Base-by-base conservation (phyloP, 2,329 filamentous ascomycete genomes). In the Herpotrichia juniperi region DNA sequence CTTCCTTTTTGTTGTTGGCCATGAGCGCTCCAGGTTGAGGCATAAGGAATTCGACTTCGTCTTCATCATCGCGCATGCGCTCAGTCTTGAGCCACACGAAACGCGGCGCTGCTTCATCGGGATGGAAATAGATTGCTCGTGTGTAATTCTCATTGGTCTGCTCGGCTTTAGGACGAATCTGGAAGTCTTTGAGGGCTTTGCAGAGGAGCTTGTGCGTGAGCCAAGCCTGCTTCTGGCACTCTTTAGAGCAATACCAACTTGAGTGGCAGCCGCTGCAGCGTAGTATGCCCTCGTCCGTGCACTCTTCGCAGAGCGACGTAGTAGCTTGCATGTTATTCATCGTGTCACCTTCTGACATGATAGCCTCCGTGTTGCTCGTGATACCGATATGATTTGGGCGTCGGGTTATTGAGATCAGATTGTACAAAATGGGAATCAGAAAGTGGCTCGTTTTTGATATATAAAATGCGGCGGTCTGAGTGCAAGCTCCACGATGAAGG, bases 211-310 rank as follows among this genome's bases (percentile, higher is more conserved):
- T 63, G 56, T 66, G 61, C 5, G 55, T 31, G 5, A 54, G 39
- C 64, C 62, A 64, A 50, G 66, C 61, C 3, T 10, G 21, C 43
- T 57, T 46, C 48, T 66, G 64, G 26, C 63, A 68, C 12, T 31
- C 32, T 17, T 49, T 50, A 22, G 60, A 64, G 45, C 62, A 64
- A 48, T 66, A 66, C 17, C 34, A 42, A 10, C 43, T 37, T 21
- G 42, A 49, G 19, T 53, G 44, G 47, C 62, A 65, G 25, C 37
- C 10, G 7, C 16, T 32, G 39, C 58, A 61, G n/a, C n/a, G n/a
- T n/a, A n/a, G n/a, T n/a, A n/a, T n/a, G n/a, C n/a, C n/a, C n/a
- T n/a, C n/a, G n/a, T n/a, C n/a, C n/a, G n/a, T n/a, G n/a, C n/a
- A n/a, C n/a, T n/a, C n/a, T n/a, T n/a, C n/a, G n/a, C n/a, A n/a